phyloP scores from a whole-genome alignment of 1,284 basidiomycete species.

The Cystobasidium sp. region DNA sequence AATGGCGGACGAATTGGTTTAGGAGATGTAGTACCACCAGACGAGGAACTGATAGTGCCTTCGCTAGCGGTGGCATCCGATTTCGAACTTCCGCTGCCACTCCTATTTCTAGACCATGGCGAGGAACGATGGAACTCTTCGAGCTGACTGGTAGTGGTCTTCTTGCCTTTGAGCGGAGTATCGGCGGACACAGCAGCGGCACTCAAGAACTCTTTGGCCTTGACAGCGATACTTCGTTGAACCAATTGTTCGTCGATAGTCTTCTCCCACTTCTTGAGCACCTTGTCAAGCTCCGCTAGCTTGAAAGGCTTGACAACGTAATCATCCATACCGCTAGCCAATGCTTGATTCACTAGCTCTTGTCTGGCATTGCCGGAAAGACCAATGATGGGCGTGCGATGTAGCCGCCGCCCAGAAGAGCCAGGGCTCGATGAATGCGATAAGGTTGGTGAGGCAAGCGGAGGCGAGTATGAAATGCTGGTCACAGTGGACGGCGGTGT shows the following conservation, averaged over 20 bases:
- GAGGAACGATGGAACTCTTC: background rate
- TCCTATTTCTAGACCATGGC: background rate
- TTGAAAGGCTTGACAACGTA: slow-evolving; percentile 43
- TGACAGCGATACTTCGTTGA: slow-evolving; percentile 20
- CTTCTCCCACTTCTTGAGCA: slow-evolving; percentile 40
- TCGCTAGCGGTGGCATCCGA: slow-evolving; percentile 6
- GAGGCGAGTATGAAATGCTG: slow-evolving; percentile 18
- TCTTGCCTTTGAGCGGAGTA: slow-evolving; percentile 3
- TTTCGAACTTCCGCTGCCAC: slow-evolving; percentile 8
- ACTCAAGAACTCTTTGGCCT: slow-evolving; percentile 20
- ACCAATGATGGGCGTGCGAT: slow-evolving; percentile 36
- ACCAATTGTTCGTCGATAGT: slow-evolving; percentile 35
- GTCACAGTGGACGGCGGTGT: slow-evolving; percentile 26
- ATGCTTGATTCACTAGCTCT: slow-evolving; percentile 35
- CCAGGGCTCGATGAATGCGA: background rate
- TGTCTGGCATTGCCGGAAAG: slow-evolving; percentile 40
- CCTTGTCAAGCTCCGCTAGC: slow-evolving; percentile 35
- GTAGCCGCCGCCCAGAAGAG: background rate
- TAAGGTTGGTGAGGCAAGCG: slow-evolving; percentile 8
- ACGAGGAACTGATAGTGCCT: background rate
- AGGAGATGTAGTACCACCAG: background rate
- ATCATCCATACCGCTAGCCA: slow-evolving; percentile 44
- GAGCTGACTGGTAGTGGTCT: background rate
- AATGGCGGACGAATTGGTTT: slow-evolving; percentile 17
- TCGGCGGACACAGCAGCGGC: background rate